Evolutionary conservation across 345 rosid genomes (phyloP).

Genomic region (Rhizophora mangle): DNA sequence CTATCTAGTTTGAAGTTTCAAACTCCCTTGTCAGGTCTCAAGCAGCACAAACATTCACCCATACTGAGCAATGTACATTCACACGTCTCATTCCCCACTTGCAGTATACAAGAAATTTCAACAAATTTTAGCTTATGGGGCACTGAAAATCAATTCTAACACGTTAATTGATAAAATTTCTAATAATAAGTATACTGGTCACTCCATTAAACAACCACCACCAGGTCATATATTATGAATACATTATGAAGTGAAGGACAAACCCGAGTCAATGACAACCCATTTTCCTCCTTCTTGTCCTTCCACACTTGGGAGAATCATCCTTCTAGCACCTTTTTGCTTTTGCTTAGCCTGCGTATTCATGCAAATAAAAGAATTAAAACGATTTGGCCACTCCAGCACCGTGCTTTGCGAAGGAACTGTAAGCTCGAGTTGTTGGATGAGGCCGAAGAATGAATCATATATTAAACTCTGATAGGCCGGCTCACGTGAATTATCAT

Average conservation of each 20-base stretch:
- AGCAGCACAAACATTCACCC: background rate
- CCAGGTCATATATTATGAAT: background rate
- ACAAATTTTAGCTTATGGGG: background rate
- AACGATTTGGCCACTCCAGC: background rate
- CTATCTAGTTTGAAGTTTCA: background rate
- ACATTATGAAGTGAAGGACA: constrained; percentile 16
- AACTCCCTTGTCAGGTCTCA: background rate
- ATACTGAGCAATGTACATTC: no score
- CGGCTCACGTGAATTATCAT: no score
- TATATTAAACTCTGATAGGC: no score
- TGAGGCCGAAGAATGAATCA: no score
- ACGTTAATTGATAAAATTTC: no score
- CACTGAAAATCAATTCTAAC: no score
- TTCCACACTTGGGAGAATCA: constrained; percentile 62
- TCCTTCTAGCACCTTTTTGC: constrained; percentile 62
- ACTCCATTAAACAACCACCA: no score
- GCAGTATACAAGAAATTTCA: background rate
- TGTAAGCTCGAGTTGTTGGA: no score
- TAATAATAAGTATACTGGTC: no score
- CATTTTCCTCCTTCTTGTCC: constrained; percentile 77
- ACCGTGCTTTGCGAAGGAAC: no score
- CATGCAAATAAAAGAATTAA: constrained; percentile 8
- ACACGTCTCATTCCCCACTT: no score
- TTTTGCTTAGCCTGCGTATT: constrained; percentile 68
- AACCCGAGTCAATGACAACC: constrained; percentile 83